Evolutionary conservation across 2,329 filamentous ascomycete species (phyloP), one percentile per base, ranked within the genome.

Genomic region (Verticillium dahliae): DNA sequence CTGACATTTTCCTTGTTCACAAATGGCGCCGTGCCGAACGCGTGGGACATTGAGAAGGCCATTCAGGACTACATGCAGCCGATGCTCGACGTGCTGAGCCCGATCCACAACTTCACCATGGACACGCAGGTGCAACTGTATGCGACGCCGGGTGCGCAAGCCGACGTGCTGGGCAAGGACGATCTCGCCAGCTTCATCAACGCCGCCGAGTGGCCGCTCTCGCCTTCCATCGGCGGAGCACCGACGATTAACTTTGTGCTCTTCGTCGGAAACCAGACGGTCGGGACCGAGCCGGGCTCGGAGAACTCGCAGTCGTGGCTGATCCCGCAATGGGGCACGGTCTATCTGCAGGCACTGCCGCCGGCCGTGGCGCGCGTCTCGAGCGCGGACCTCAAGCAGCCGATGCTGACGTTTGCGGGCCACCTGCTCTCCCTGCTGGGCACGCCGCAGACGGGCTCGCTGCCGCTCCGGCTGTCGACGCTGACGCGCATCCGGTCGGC

Each of bases 71-170:
- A 96, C 74, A 87, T 99, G 74, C 80, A 85, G 60, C 94, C 95
- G 0, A 82, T 98, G 56, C 81, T 99, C 0, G 82, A 90, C 54
- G 87, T 92, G 33, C 84, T 98, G 34, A 85, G 87, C 0, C 82
- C 89, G 1, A 96, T 97, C 66, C 95, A 93, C 78, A 94, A 96
- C 73, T 98, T 99, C 70, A 97, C 93, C 14, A 89, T 98, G 58
- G 93, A 98, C 71, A 96, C 92, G 0, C 95, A 99, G 75, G 90
- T 99, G 2, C 95, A 99, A 75, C 83, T 98, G 0, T 97, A 97
- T 71, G 94, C 95, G n/a, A 78, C 80, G 1, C 84, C 86, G 0
- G 84, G 86, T n/a, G 83, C 85, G 1, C 81, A 85, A 68, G 81
- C 81, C 15, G 77, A 87, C 31, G 82, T 89, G 0, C 78, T 99